Evolutionary conservation across 768 basidiomycete species (phyloP).

Genomic region (Naganishia onofrii): DNA sequence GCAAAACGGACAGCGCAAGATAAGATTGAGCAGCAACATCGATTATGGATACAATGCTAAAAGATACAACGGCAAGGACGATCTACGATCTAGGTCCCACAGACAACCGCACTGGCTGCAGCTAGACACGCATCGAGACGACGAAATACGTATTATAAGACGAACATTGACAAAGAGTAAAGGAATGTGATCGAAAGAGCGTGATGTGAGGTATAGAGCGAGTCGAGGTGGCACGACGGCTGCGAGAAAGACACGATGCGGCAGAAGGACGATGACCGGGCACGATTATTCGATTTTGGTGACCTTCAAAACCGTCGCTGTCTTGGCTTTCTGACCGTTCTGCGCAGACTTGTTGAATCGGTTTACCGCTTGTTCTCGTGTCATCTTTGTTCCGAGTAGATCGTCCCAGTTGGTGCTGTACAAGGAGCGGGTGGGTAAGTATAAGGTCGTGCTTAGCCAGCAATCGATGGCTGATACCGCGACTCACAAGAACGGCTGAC

Average conservation of each 20-base stretch:
- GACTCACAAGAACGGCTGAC: constrained; percentile 80
- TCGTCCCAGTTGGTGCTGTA: constrained; percentile 77
- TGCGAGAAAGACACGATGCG: neutral
- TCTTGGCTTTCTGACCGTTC: constrained; percentile 8
- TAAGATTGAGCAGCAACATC: neutral
- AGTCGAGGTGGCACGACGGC: no score
- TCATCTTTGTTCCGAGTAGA: constrained; percentile 71
- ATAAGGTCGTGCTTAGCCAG: no score
- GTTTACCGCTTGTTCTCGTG: constrained; percentile 45
- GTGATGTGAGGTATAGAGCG: neutral
- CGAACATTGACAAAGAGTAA: neutral
- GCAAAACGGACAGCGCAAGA: neutral
- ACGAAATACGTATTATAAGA: neutral
- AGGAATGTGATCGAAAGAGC: constrained; percentile 20
- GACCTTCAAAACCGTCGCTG: constrained; percentile 11
- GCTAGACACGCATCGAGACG: neutral
- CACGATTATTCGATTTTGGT: constrained; percentile 16
- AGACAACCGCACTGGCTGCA: neutral
- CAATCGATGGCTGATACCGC: no score
- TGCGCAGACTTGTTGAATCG: constrained; percentile 29
- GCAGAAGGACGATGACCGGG: neutral
- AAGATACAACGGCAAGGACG: constrained; percentile 1
- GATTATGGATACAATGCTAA: constrained; percentile 19
- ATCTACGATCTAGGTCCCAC: neutral
- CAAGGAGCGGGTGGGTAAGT: neutral